Evolutionary conservation across 2,329 filamentous ascomycete species (phyloP).

Genomic region (Zasmidium angulare): DNA sequence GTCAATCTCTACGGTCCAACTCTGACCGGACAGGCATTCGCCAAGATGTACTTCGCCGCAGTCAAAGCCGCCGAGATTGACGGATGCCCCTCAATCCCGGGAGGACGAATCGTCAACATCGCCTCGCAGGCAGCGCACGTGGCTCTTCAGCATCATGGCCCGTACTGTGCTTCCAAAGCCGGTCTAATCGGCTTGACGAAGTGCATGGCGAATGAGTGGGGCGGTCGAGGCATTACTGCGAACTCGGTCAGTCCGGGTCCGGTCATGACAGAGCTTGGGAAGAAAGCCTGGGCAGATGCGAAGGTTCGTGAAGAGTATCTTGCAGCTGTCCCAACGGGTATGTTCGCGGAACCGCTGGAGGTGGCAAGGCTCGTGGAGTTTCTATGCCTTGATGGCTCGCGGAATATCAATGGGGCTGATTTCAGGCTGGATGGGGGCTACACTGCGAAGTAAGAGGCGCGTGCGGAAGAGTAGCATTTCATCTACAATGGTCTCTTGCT

Average conservation of each 20-base stretch:
- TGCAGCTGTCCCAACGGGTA: conserved; percentile 28
- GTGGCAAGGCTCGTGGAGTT: conserved; percentile 67
- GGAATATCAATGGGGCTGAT: conserved; percentile 41
- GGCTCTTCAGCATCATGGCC: conserved; percentile 46
- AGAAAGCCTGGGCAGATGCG: conserved; percentile 36
- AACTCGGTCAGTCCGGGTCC: conserved; percentile 50
- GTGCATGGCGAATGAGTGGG: conserved; percentile 51
- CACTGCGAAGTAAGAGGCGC: conserved; percentile 24
- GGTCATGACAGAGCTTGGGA: conserved; percentile 48
- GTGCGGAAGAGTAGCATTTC: too few relatives aligned
- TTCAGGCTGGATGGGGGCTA: conserved; percentile 38
- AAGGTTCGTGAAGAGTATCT: conserved; percentile 28
- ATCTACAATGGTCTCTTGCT: too few relatives aligned
- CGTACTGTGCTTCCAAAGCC: conserved; percentile 51
- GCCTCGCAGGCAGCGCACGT: conserved; percentile 50
- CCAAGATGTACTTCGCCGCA: conserved; percentile 39
- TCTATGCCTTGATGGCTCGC: conserved; percentile 35
- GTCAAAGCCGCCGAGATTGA: conserved; percentile 12
- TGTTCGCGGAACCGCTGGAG: conserved; percentile 44
- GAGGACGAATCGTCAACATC: conserved; percentile 48
- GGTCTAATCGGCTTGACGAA: conserved; percentile 46
- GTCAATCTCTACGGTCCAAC: conserved; percentile 49
- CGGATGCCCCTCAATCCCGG: conserved; percentile 12
- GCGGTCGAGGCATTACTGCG: conserved; percentile 44
- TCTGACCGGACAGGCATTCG: conserved; percentile 48